phyloP scores from a whole-genome alignment of 2,329 filamentous ascomycete genomes.

The Epichloe amarillans region DNA sequence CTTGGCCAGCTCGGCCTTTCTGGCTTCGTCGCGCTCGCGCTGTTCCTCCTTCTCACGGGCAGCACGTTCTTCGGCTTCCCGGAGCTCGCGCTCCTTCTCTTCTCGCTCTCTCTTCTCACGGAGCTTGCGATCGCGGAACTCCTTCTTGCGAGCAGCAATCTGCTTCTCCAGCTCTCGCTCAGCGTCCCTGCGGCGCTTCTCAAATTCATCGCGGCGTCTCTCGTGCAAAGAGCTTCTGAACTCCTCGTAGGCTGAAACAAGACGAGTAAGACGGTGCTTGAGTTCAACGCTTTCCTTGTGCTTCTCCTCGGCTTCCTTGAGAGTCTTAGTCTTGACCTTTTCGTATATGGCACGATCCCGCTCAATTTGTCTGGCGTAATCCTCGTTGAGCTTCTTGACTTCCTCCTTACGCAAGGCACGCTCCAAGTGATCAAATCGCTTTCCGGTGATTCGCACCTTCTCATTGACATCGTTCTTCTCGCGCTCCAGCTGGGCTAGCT shows the following conservation, averaged over 20 bases:
- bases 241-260: conserved; percentile 71
- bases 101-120: conserved; percentile 76
- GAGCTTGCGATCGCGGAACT: conserved; percentile 69
- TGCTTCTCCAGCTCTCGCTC: conserved; percentile 89
- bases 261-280: conserved; percentile 78
- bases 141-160: conserved; percentile 77
- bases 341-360: conserved; percentile 71
- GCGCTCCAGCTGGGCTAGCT: conserved; percentile 88
- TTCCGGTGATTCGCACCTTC: conserved; percentile 79
- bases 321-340: conserved; percentile 59
- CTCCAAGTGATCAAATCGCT: conserved; percentile 93
- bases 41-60: conserved; percentile 78
- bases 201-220: conserved; percentile 86
- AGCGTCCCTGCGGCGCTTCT: conserved; percentile 81
- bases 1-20: conserved; percentile 54
- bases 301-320: conserved; percentile 71
- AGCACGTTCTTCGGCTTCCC: conserved; percentile 76
- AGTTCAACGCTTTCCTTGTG: conserved; percentile 86
- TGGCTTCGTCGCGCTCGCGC: conserved; percentile 65
- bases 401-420: conserved; percentile 95
- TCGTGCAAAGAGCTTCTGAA: conserved; percentile 76
- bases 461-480: conserved; percentile 96
- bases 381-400: conserved; percentile 73
- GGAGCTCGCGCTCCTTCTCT: conserved; percentile 63
- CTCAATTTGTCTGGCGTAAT: conserved; percentile 74